These are phyloP conservation scores for Lathyrus aphaca DNA, from an alignment of 306 rosid genomes.

Conservation along the genomic window DNA sequence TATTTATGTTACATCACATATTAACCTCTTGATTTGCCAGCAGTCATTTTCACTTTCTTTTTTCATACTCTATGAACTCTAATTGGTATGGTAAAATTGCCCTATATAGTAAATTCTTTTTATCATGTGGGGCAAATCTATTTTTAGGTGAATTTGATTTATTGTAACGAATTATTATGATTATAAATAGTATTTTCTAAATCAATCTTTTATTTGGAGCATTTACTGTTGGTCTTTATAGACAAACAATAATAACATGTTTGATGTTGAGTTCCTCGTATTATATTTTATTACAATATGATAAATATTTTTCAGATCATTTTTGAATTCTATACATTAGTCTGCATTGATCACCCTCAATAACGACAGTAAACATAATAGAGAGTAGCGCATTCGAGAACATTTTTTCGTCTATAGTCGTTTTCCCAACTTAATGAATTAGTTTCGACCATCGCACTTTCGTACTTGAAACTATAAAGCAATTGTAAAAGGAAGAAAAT, in stretches of 20 bases:
- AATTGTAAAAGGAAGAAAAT: slow-evolving; percentile 29
- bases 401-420: too few relatives aligned
- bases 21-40: not conserved
- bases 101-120: not conserved
- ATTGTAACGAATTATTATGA: not conserved
- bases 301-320: too few relatives aligned
- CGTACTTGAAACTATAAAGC: not conserved
- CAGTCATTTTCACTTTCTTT: not conserved
- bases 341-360: too few relatives aligned
- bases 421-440: too few relatives aligned
- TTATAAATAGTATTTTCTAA: not conserved
- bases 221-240: not conserved
- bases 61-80: not conserved
- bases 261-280: not conserved
- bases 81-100: not conserved
- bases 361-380: too few relatives aligned
- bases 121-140: not conserved
- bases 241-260: not conserved
- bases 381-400: too few relatives aligned
- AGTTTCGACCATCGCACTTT: too few relatives aligned
- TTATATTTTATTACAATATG: too few relatives aligned
- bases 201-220: not conserved
- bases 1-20: not conserved
- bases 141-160: not conserved
- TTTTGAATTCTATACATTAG: too few relatives aligned